phyloP scores from a whole-genome alignment of 1,284 basidiomycete species.

The Melampsora larici-populina region DNA sequence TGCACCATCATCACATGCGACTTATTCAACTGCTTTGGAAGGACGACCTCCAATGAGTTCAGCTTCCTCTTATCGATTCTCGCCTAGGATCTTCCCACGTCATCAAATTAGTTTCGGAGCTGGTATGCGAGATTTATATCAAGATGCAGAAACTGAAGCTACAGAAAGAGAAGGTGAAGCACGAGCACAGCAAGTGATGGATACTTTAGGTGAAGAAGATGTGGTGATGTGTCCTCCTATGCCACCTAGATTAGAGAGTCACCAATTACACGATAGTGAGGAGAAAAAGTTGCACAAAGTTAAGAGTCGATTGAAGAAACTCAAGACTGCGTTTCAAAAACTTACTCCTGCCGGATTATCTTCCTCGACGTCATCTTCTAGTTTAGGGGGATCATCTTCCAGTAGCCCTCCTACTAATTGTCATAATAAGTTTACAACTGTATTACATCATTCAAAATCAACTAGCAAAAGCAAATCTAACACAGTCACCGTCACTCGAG shows the following conservation, averaged over 20 bases:
- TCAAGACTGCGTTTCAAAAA: constrained; percentile 42
- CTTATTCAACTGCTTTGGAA: constrained; percentile 38
- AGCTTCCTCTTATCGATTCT: constrained; percentile 32
- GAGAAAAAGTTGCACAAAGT: constrained; percentile 27
- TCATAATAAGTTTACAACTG: constrained; percentile 31
- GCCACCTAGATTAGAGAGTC: neutral
- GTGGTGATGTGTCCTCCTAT: constrained; percentile 7
- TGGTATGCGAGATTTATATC: constrained; percentile 40
- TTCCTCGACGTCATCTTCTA: constrained; percentile 6
- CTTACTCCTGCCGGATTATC: constrained; percentile 26
- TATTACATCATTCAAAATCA: neutral
- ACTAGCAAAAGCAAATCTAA: neutral
- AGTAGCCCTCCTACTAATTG: constrained; percentile 3
- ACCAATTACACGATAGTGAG: neutral
- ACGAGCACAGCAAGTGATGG: constrained; percentile 30
- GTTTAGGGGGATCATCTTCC: neutral
- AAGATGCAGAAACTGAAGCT: constrained; percentile 40
- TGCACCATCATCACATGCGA: constrained; percentile 39
- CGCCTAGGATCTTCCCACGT: constrained; percentile 38
- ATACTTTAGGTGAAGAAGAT: constrained; percentile 37
- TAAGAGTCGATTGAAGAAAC: constrained; percentile 40
- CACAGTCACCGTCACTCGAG: constrained; percentile 24
- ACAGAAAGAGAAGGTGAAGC: constrained; percentile 41
- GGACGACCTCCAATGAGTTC: constrained; percentile 13
- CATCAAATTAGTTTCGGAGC: constrained; percentile 43